Conservation (phyloP, 140 eudicot species). For the Senecio squalidus region DNA sequence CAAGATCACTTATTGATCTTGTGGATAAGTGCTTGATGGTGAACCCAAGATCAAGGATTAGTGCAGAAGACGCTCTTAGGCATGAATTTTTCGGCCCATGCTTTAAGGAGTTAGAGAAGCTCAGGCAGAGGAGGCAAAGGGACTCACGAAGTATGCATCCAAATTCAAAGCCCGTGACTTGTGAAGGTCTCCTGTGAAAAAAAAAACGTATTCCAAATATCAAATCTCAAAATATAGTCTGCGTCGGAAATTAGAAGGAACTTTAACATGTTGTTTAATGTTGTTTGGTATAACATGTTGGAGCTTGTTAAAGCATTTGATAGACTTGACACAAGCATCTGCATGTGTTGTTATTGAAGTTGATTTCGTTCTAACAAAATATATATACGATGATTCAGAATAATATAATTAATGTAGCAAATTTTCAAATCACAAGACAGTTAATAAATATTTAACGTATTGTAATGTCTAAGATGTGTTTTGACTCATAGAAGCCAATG, state of each 20-base stretch:
- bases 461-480: too few relatives aligned
- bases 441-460: too few relatives aligned
- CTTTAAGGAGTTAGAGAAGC: constrained; percentile 39
- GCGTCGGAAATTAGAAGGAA: neutral
- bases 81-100: constrained; percentile 87
- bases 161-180: constrained; percentile 14
- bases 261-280: neutral
- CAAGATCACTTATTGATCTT: constrained; percentile 72
- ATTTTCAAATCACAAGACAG: too few relatives aligned
- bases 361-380: neutral
- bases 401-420: too few relatives aligned
- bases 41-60: constrained; percentile 79
- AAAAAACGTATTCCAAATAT: neutral
- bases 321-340: constrained; percentile 5
- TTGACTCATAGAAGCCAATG: too few relatives aligned
- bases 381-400: neutral
- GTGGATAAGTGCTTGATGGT: constrained; percentile 86
- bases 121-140: constrained; percentile 45
- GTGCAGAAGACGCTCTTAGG: constrained; percentile 82
- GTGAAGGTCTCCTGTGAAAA: constrained; percentile 27
- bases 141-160: constrained; percentile 22
- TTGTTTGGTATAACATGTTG: neutral
- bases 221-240: neutral
- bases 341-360: neutral
- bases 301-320: neutral